Base-by-base conservation (phyloP, 768 basidiomycete species). In the Hericium alpestre region DNA sequence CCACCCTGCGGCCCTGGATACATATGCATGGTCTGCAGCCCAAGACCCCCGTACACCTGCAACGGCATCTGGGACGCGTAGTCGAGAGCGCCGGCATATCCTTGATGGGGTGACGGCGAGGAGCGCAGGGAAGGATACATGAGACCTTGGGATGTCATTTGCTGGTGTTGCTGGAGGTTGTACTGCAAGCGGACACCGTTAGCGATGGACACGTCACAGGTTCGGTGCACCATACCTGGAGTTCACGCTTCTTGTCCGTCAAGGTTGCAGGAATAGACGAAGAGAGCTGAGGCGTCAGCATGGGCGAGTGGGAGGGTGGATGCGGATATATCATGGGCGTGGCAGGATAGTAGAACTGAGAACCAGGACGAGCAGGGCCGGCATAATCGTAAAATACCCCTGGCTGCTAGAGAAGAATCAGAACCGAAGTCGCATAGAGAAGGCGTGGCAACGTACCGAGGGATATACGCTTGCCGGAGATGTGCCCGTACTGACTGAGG, bases 331-430 rank as follows among this genome's bases (percentile, higher is more conserved):
- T 71, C 65, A 86, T 73, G 6, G 79, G 70, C 64, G 83, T 84
- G 13, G 77, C 64, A 27, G 80, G 74, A 64, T 82, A 85, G 64
- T 75, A 88, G 64, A 76, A 87, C 58, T 80, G 84, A 12, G 83
- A 79, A 38, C 65, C 69, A 11, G 77, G 73, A 47, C 78, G 76
- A 49, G 75, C 70, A 12, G 73, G 64, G 16, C 71, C 72, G 52
- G 74, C 66, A 62, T 80, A 87, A 63, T 84, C 83, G 54, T 80
- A 86, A 69, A 80, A 86, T 53, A 81, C 59, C 39, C 74, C 74
- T 38, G 79, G 71, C 61, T 82, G 81, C 76, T 53, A 69, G 40
- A 68, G 62, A 60, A 72, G 63, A 67, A 74, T 71, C 59, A 79
- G 77, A 77, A 62, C 52, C 68, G 59, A 62, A 74, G 75, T 53